Conservation (phyloP, 1,284 basidiomycete species). For the Papiliotrema nemorosa region DNA sequence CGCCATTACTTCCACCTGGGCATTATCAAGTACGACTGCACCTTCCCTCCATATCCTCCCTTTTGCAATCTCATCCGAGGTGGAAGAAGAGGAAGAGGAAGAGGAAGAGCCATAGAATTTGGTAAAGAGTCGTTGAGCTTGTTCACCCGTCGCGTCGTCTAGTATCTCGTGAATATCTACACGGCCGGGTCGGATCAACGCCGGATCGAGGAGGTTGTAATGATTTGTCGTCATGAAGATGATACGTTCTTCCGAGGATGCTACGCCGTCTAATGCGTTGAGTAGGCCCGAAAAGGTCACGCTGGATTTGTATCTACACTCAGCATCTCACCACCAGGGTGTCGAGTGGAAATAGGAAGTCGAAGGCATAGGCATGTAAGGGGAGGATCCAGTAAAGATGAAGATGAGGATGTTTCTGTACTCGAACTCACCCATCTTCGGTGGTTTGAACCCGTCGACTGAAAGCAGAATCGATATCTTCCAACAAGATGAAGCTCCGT, state of each 20-base stretch:
- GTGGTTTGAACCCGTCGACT: constrained; percentile 81
- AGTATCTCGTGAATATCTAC: constrained; percentile 84
- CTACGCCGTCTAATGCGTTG: constrained; percentile 96
- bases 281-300: constrained; percentile 97
- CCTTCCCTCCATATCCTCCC: constrained; percentile 29
- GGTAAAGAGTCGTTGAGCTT: constrained; percentile 74
- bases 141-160: constrained; percentile 79
- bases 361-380: too few relatives aligned
- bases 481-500: constrained; percentile 85
- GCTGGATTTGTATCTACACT: constrained; percentile 75
- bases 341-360: too few relatives aligned
- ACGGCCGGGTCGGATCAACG: constrained; percentile 89
- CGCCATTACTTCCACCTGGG: constrained; percentile 57
- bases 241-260: constrained; percentile 93
- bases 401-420: background rate
- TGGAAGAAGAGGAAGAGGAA: constrained; percentile 8
- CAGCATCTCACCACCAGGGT: background rate
- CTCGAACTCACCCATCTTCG: constrained; percentile 69
- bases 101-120: constrained; percentile 65
- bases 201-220: constrained; percentile 61
- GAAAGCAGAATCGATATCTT: constrained; percentile 98
- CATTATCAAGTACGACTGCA: constrained; percentile 51
- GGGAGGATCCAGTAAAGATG: too few relatives aligned
- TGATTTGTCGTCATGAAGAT: constrained; percentile 99
- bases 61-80: constrained; percentile 8